phyloP scores from a whole-genome alignment of 768 basidiomycete species.

The Naganishia kalamii region DNA sequence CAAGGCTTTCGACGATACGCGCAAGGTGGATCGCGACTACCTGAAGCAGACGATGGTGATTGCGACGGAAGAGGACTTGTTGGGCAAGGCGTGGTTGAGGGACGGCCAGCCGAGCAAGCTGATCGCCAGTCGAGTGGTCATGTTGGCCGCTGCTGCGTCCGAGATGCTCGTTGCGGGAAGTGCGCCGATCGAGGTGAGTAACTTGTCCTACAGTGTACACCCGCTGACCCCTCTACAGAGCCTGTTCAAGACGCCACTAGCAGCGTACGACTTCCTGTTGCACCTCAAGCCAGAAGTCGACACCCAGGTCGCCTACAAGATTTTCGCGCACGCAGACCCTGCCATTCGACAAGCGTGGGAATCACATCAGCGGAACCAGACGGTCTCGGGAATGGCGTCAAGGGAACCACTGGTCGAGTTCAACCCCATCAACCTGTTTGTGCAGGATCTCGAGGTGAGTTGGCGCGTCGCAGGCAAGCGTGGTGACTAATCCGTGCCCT shows the following conservation, averaged over 20 bases:
- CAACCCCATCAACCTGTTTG: conserved; percentile 66
- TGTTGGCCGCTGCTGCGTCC: conserved; percentile 71
- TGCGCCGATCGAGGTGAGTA: conserved; percentile 58
- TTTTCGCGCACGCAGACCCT: conserved; percentile 11
- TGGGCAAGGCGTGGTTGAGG: conserved; percentile 71
- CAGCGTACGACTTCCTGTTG: conserved; percentile 79
- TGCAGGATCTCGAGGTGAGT: conserved; percentile 61
- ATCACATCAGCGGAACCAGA: conserved; percentile 19
- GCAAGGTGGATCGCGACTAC: conserved; percentile 48
- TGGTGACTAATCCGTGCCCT: background rate
- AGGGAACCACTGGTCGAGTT: conserved; percentile 58
- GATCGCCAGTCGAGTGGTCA: conserved; percentile 65
- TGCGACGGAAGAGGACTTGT: conserved; percentile 67
- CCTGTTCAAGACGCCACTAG: conserved; percentile 75
- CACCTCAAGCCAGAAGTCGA: conserved; percentile 56
- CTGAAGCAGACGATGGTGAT: conserved; percentile 61
- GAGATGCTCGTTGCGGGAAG: conserved; percentile 54
- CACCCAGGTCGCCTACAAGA: conserved; percentile 14
- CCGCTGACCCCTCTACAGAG: conserved; percentile 50
- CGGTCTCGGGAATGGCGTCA: conserved; percentile 23
- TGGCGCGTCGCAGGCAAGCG: background rate
- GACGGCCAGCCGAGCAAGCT: conserved; percentile 58
- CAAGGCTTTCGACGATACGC: conserved; percentile 39
- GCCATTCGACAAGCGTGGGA: conserved; percentile 15
- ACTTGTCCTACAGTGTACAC: background rate